phyloP scores from a whole-genome alignment of 805 yeast species.

The Saccharomyces cerevisiae region DNA sequence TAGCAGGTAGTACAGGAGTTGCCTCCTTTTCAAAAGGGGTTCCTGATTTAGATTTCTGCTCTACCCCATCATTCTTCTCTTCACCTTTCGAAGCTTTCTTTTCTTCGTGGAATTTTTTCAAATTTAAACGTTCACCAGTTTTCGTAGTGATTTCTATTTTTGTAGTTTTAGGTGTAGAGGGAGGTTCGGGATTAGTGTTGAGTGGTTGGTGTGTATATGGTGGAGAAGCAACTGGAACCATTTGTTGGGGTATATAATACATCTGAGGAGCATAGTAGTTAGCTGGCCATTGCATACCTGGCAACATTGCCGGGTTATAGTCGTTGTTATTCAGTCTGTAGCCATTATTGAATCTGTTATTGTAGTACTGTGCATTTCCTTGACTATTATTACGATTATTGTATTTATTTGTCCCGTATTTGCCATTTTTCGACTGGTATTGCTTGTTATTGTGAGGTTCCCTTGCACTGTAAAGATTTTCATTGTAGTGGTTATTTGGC shows the following conservation, averaged over 20 bases:
- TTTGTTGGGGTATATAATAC: constrained; percentile 23
- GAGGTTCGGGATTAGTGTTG: not conserved
- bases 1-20: not conserved
- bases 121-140: constrained; percentile 21
- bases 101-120: constrained; percentile 12
- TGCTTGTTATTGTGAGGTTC: not conserved
- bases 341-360: constrained; percentile 9
- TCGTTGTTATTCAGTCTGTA: constrained; percentile 2
- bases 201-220: not conserved
- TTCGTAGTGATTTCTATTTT: constrained; percentile 21
- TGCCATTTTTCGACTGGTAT: constrained; percentile 9
- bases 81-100: not conserved
- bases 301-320: constrained; percentile 3
- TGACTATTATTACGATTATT: constrained; percentile 4
- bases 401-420: constrained; percentile 10
- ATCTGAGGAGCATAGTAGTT: constrained; percentile 20
- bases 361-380: constrained; percentile 1
- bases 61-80: not conserved
- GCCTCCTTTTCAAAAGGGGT: not conserved
- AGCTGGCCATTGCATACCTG: constrained; percentile 22
- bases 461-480: not conserved
- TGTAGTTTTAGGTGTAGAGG: constrained; percentile 3
- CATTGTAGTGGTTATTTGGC: not conserved
- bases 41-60: not conserved
- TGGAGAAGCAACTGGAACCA: constrained; percentile 10